Percentiles rank a stretch among this genome's conserved stretches.
phyloP scores from a whole-genome alignment of 768 basidiomycete genomes.

The Kwoniella botswanensis region DNA sequence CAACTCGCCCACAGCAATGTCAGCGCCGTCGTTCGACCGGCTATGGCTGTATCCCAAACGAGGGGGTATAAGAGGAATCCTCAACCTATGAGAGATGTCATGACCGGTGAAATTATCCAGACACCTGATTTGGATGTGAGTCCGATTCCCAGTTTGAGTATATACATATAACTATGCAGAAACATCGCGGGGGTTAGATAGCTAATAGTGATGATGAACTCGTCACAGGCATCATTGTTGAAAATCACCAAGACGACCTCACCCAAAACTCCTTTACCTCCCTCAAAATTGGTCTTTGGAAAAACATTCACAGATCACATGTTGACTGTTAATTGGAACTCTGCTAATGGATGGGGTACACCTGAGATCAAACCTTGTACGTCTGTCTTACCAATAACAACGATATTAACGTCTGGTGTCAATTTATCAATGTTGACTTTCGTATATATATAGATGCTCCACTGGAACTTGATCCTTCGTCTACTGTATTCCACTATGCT shows the following conservation, averaged over 20 bases:
- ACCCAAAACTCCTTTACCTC: conserved; percentile 69
- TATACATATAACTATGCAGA: background rate
- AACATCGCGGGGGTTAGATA: background rate
- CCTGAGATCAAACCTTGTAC: conserved; percentile 83
- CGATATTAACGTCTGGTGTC: background rate
- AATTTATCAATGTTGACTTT: background rate
- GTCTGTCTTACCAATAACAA: conserved; percentile 48
- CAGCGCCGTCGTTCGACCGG: no score
- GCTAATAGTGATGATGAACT: background rate
- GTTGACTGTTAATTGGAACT: conserved; percentile 77
- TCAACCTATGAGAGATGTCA: conserved; percentile 58
- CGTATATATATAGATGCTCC: conserved; percentile 67
- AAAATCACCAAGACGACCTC: conserved; percentile 53
- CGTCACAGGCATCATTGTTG: conserved; percentile 43
- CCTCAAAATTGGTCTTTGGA: conserved; percentile 77
- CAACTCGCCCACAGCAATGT: background rate
- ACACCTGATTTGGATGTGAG: conserved; percentile 66
- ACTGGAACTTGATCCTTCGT: conserved; percentile 74
- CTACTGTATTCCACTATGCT: conserved; percentile 89
- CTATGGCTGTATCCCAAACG: background rate
- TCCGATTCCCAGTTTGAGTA: conserved; percentile 3
- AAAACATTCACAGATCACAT: conserved; percentile 84
- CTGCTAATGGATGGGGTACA: conserved; percentile 74
- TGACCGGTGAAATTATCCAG: conserved; percentile 64
- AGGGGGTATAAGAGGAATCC: conserved; percentile 31